phyloP scores from a whole-genome alignment of 371 early-diverging fungal genomes.

The Mortierella sp. region DNA sequence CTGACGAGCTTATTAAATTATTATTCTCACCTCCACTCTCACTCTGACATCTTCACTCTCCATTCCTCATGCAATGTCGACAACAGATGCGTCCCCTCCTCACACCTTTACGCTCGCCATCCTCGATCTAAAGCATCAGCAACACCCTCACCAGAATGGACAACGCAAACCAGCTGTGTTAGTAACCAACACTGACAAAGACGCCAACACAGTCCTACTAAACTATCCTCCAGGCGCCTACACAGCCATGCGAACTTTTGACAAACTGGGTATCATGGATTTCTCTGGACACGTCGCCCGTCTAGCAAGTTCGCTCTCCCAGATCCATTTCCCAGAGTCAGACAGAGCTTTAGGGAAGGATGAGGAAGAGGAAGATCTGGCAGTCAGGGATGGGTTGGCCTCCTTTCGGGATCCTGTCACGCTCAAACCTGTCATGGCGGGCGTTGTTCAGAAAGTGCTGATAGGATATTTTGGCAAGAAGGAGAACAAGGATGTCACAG shows the following conservation, averaged over 20 bases:
- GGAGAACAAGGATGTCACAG: background rate
- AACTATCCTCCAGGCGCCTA: conserved; percentile 45
- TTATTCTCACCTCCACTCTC: background rate
- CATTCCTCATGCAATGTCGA: background rate
- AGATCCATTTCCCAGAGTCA: conserved; percentile 56
- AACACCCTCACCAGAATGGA: background rate
- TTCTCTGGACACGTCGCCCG: conserved; percentile 66
- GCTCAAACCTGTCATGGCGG: conserved; percentile 58
- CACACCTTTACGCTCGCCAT: background rate
- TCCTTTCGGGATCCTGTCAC: conserved; percentile 52
- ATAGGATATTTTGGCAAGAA: conserved; percentile 58
- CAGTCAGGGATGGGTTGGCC: conserved; percentile 27
- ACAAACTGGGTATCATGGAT: conserved; percentile 53
- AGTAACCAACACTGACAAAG: background rate
- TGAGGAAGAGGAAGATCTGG: conserved; percentile 5
- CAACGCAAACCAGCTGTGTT: background rate
- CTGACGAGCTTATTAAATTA: no score
- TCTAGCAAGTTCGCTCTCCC: conserved; percentile 62
- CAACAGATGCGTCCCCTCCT: background rate
- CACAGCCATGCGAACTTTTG: conserved; percentile 52
- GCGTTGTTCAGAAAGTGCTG: conserved; percentile 62
- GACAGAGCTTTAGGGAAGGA: background rate
- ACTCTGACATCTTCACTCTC: background rate
- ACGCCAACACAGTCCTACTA: conserved; percentile 26
- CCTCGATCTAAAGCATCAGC: background rate